Evolutionary conservation across 2,329 filamentous ascomycete genomes (phyloP), one percentile per base, ranked within the genome.

Genomic region (Lecanosticta acicola): DNA sequence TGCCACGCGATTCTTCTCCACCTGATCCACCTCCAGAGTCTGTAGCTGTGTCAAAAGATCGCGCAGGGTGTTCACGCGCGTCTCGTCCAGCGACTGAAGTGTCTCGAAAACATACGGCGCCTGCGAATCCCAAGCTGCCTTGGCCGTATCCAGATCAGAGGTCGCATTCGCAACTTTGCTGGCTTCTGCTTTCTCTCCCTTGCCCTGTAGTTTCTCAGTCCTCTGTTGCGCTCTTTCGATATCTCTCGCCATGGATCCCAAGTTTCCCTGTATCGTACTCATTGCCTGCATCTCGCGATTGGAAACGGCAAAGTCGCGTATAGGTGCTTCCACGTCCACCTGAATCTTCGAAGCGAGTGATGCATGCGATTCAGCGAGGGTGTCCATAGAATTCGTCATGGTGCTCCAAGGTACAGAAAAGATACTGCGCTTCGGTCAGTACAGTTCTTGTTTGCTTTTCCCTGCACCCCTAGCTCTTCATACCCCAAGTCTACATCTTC

Each of bases 21-120:
- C 81, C 57, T 87, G 81, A 63, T 98, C 93, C 20, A 87, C 80
- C 66, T 97, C 91, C 63, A 94, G 85, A 0, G 93, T 98, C 67
- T 94, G 84, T 59, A 91, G 85, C 61, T 96, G 90, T 1, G 93
- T 97, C 49, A 98, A 77, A 33, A 87, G 79, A 67, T 97, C 91
- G 51, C 91, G 85, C 48, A 98, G 75, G 61, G 94, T 85, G 66
- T 96, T 95, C 56, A 94, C 74, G 45, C 93, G 81, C 58, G 80
- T 83, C 71, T 98, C 93, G 63, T 98, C 93, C 24, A 94, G 73
- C 4, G 87, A 84, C 66, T 98, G 93, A 19, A 98, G 78, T 50
- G 84, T 85, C 68, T 98, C 93, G 62, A 94, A 96, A 50, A 96
- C 85, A 67, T 87, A 97, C 1, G 93, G 93, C 11, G 93, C 88